Percentiles rank a stretch among this genome's conserved stretches.
Evolutionary conservation across 2,329 filamentous ascomycete genomes (phyloP).

Genomic region (Penicillium corylophilum): DNA sequence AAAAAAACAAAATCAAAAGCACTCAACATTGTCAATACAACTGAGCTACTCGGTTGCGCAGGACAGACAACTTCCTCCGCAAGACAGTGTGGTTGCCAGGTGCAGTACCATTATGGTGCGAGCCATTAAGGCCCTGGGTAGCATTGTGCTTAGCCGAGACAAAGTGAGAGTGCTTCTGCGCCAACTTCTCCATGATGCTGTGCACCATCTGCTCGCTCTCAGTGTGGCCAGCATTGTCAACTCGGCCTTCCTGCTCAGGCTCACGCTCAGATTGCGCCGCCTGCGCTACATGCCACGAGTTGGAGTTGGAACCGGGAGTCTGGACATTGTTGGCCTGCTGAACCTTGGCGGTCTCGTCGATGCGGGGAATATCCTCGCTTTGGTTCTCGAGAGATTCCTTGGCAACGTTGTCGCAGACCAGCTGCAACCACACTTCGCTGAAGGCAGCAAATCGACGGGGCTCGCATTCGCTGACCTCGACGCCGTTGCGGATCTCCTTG

Average conservation of each 20-base stretch:
- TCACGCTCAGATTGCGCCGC: conserved; percentile 10
- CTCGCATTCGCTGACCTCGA: conserved; percentile 27
- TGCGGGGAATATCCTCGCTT: conserved; percentile 8
- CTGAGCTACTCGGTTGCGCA: conserved; percentile 17
- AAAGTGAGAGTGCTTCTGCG: conserved; percentile 12
- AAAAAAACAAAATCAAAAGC: not conserved
- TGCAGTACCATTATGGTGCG: conserved; percentile 14
- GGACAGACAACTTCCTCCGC: conserved; percentile 22
- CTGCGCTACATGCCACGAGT: conserved; percentile 17
- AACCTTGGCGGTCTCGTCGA: conserved; percentile 7
- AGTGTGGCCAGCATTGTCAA: conserved; percentile 19
- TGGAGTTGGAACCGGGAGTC: conserved; percentile 20
- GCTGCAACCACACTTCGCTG: conserved; percentile 31
- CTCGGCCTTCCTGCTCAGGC: conserved; percentile 18
- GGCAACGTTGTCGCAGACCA: conserved; percentile 27
- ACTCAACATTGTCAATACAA: not conserved
- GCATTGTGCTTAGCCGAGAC: conserved; percentile 19
- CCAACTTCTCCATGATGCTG: conserved; percentile 18
- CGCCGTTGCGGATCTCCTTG: conserved; percentile 19
- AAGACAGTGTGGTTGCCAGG: conserved; percentile 15
- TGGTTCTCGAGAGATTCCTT: conserved; percentile 8
- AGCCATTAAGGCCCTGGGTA: not conserved
- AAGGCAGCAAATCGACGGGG: conserved; percentile 24
- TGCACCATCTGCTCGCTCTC: conserved; percentile 18
- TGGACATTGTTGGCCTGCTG: conserved; percentile 15